Base-by-base conservation (phyloP, 75 land plant species). In the Isoetes taiwanensis region DNA sequence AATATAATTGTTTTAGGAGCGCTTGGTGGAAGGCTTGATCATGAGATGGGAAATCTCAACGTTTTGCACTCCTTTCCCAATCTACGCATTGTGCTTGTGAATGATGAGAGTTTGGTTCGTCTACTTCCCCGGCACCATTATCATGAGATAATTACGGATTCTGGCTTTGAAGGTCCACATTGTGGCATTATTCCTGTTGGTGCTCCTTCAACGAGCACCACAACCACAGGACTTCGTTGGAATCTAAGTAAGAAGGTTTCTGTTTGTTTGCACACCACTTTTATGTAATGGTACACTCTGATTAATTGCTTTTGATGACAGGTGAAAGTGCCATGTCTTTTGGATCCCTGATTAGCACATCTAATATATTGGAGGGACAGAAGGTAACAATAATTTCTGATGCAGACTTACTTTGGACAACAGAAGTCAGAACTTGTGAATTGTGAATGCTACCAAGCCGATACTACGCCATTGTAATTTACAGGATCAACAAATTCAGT, bases 11-110 rank as follows among this genome's bases (percentile, higher is more conserved):
- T 78, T 59, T 66, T 78, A 30, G 99, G 96, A 33, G 96, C 86
- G 40, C 78, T 94, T 31, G 96, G 99, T 58, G 99, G 99, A 33
- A 61, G 99, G 56, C 82, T 94, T 69, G 99, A 94, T 52, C 99
- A 94, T 55, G 96, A 82, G 65, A 35, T 72, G 43, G 99, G 90
- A 59, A 87, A 94, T 64, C 53, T 94, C 2, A 94, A 94, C 58
- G 83, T 83, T 12, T 63, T 94, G 3, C 80, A 69, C 32, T 37
- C 28, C 14, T 94, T 88, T 64, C 61, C 84, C 41, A 64, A 56
- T 32, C 28, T 66, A 10, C 68, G 78, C n/a, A 88, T 94, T 25
- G 61, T 81, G 41, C 96, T 94, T 52, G 24, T 88, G 28, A 82
- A 82, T 40, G 84, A 88, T 61, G 85, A 88, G 56, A 78, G 83